phyloP scores from a whole-genome alignment of 176 grass and related monocot species.

The Juncus inflexus region DNA sequence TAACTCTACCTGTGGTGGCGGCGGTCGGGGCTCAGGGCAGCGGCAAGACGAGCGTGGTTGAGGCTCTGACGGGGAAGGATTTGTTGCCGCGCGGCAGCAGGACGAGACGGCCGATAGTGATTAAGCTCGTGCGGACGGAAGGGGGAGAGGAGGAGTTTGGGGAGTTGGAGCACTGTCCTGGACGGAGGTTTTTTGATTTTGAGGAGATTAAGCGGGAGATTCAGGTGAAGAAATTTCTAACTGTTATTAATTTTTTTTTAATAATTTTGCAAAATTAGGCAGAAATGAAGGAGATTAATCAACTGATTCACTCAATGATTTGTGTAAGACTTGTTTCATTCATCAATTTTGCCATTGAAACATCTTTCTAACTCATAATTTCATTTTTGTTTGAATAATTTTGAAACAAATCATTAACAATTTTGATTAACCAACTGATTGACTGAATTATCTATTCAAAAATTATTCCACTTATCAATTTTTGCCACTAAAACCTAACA shows the following conservation, averaged over 20 bases:
- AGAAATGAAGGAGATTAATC: no score
- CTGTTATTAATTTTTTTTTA: no score
- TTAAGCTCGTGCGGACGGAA: slow-evolving; percentile 70
- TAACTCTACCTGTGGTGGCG: slow-evolving; percentile 79
- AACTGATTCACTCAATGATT: no score
- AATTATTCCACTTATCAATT: neutral
- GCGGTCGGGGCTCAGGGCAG: slow-evolving; percentile 90
- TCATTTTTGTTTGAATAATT: no score
- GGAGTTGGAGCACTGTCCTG: slow-evolving; percentile 70
- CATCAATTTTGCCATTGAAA: no score
- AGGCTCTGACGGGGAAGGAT: slow-evolving; percentile 83
- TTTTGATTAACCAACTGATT: neutral
- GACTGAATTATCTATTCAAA: neutral
- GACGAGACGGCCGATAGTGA: slow-evolving; percentile 76
- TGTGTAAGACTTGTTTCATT: no score
- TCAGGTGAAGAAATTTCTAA: slow-evolving; percentile 45
- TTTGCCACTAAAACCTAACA: no score
- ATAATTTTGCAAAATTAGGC: no score
- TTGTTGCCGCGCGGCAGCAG: slow-evolving; percentile 86
- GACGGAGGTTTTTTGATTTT: slow-evolving; percentile 67
- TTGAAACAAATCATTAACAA: neutral
- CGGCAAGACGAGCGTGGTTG: slow-evolving; percentile 91
- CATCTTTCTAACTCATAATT: no score
- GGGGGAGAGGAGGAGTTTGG: slow-evolving; percentile 62
- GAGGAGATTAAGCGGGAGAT: slow-evolving; percentile 80